Percentiles rank a stretch among this genome's conserved stretches.
These are phyloP conservation scores for Cladosporium halotolerans DNA, from an alignment of 2,329 filamentous ascomycete genomes.

Conservation along the genomic window DNA sequence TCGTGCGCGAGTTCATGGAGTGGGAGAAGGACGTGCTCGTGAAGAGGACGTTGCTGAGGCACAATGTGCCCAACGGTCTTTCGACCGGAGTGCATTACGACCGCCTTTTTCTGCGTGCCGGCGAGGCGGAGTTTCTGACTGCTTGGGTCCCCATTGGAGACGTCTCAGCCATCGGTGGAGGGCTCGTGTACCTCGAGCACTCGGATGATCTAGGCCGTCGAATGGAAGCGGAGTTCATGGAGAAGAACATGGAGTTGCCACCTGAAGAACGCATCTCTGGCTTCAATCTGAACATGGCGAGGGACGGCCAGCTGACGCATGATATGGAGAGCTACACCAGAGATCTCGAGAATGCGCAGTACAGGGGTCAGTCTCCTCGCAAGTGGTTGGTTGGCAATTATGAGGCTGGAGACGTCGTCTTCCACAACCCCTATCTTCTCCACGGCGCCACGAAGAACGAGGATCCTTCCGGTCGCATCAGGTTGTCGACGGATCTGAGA, in stretches of 20 bases:
- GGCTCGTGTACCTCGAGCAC: constrained; percentile 39
- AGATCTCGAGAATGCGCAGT: constrained; percentile 8
- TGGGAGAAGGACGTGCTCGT: constrained; percentile 33
- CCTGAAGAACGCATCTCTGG: constrained; percentile 31
- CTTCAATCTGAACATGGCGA: constrained; percentile 36
- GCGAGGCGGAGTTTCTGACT: constrained; percentile 30
- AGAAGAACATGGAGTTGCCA: constrained; percentile 23
- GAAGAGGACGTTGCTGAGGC: constrained; percentile 34
- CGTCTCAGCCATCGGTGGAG: constrained; percentile 31
- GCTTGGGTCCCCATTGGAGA: constrained; percentile 37
- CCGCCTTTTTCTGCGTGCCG: constrained; percentile 36
- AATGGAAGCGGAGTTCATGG: constrained; percentile 36
- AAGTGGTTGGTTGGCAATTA: constrained; percentile 49
- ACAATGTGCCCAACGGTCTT: constrained; percentile 34
- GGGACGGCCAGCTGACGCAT: constrained; percentile 23
- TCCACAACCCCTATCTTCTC: constrained; percentile 41
- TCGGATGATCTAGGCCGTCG: constrained; percentile 30
- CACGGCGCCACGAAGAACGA: constrained; percentile 38
- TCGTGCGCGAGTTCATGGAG: constrained; percentile 33
- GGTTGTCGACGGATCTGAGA: constrained; percentile 38
- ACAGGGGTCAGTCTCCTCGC: constrained; percentile 13
- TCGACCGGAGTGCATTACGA: constrained; percentile 40
- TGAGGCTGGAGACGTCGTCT: constrained; percentile 48
- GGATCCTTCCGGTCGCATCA: constrained; percentile 33
- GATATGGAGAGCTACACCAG: constrained; percentile 16